Base-by-base conservation (phyloP, 345 rosid genomes). In the Excoecaria cochinchinensis region DNA sequence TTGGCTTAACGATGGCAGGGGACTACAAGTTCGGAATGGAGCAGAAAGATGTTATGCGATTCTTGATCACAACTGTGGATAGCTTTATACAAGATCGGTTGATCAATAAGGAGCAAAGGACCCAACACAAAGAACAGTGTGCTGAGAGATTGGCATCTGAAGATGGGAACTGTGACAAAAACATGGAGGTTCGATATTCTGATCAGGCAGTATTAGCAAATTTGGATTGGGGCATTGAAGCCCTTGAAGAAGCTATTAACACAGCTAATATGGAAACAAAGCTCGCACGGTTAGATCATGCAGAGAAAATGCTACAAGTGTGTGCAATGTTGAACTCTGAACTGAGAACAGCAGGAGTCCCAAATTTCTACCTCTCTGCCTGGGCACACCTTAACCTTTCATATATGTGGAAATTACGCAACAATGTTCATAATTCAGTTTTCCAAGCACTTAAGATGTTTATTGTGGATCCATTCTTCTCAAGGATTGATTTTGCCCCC, bases 201-300 rank as follows among this genome's bases (percentile, higher is more conserved):
- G 90, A 90, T 82, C 92, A 88, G 79, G 92, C 92, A 0, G 94
- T 88, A 8, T 67, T 88, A 16, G 92, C 92, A 15, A 88, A 87
- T 71, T 61, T 88, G 44, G 90, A 88, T 36, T 90, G 92, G 92
- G 94, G 92, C 22, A 90, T 88, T 38, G 94, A 90, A 69, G 90
- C 88, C 15, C 88, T 88, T 36, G 94, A 90, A 80, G 92, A 90
- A 84, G 90, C 92, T 67, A 87, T 90, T 56, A 17, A 70, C 78
- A 90, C 92, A 8, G 82, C 88, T 19, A 88, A 87, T 66, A 78
- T 76, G 63, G 94, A 86, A 76, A 87, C 94, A 11, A 90, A 87
- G 77, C 75, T 84, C 67, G 90, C 90, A 4, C 75, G 92, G 42
- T 65, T 88, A 62, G 89, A 86, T 74, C 65, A 90, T 67, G 88